Conservation (phyloP, 495 filamentous ascomycete species). For the Entonaema liquescens region DNA sequence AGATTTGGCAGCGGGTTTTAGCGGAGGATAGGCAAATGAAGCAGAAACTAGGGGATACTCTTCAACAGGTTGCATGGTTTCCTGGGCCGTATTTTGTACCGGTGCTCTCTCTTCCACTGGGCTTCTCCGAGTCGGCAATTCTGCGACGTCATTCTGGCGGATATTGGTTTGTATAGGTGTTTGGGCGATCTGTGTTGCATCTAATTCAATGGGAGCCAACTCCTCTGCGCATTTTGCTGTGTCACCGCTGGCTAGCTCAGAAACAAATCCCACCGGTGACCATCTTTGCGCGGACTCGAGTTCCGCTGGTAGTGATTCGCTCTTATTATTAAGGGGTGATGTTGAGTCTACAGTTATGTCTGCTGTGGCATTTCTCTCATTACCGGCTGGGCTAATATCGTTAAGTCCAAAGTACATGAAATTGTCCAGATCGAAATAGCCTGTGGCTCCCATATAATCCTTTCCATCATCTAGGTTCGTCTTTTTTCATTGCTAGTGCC, state of each 20-base stretch:
- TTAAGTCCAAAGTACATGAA: slow-evolving; percentile 55
- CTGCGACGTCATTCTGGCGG: slow-evolving; percentile 21
- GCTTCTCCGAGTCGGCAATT: slow-evolving; percentile 49
- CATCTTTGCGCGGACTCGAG: slow-evolving; percentile 32
- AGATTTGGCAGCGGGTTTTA: slow-evolving; percentile 14
- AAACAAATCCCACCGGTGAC: slow-evolving; percentile 53
- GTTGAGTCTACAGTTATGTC: background rate
- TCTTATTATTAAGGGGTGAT: background rate
- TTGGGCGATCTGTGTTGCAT: slow-evolving; percentile 32
- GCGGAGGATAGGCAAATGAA: slow-evolving; percentile 42
- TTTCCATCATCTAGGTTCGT: slow-evolving; percentile 13
- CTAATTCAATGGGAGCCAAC: slow-evolving; percentile 55
- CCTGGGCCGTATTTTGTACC: slow-evolving; percentile 4
- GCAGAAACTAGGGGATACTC: slow-evolving; percentile 42
- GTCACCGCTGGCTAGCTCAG: slow-evolving; percentile 53
- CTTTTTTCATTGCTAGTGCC: slow-evolving; percentile 1
- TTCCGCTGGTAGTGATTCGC: slow-evolving; percentile 26
- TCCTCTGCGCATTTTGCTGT: slow-evolving; percentile 50
- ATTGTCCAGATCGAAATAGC: slow-evolving; percentile 53
- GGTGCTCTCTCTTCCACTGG: slow-evolving; percentile 40
- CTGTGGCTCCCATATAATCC: slow-evolving; percentile 43
- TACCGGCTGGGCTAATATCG: slow-evolving; percentile 46
- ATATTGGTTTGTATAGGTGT: slow-evolving; percentile 29
- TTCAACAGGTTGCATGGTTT: slow-evolving; percentile 27
- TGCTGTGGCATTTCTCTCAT: slow-evolving; percentile 38